Base-by-base conservation (phyloP, 768 basidiomycete genomes). In the Lepiota venenata region DNA sequence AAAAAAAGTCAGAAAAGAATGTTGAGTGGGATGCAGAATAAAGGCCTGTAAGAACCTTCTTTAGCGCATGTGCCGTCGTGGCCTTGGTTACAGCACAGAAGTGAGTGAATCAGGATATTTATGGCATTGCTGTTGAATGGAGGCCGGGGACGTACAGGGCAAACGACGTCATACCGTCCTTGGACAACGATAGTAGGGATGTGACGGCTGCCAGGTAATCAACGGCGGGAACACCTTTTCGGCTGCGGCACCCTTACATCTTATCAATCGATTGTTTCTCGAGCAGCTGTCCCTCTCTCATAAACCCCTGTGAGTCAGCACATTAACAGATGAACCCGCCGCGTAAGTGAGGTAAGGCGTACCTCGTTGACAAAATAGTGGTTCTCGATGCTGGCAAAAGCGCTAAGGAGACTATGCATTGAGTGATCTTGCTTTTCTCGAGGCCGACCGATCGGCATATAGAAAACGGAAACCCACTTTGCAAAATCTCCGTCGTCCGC, bases 91-190 rank as follows among this genome's bases (percentile, higher is more conserved):
- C 25, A 18, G 22, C 25, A 29, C 6, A 29, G 14, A 11, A 15
- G 14, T 15, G 20, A 45, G 35, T 37, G 21, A 1, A 9, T 11
- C 4, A 16, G 43, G 49, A 25, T 5, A 27, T 25, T 27, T n/a
- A 20, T 15, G 47, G 22, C 16, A 7, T 41, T 3, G 22, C 32
- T 25, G 46, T 20, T 29, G 18, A 50, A 4, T 22, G 37, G 27
- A 45, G 37, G 6, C 8, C 47, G 15, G n/a, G 39, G 15, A 59
- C 80, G 36, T 69, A 92, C 87, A 9, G 93, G 90, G 64, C 93
- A 97, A 44, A 97, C 81, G 12, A 90, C 82, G 61, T 95, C 93
- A 62, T 95, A 95, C 69, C 93, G 77, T 37, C 92, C 91, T 74
- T 94, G 92, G 3, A 93, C 79, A 38, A 91, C 79, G 47, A 87